Conservation (phyloP, 768 basidiomycete genomes). For the Calocybe gangraenosa region DNA sequence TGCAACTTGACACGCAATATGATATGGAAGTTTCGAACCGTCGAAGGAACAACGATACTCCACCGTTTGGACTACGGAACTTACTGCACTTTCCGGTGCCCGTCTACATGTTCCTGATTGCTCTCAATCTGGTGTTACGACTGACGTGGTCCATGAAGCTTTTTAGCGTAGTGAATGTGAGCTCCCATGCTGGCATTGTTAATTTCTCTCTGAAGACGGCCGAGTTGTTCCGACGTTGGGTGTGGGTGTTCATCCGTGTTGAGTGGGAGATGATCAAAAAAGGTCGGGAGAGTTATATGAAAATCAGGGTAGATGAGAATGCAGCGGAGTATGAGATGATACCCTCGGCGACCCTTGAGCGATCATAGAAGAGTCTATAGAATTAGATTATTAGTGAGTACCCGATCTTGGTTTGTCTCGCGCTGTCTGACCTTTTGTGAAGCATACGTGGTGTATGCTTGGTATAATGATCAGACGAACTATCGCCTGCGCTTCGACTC, state of each 20-base stretch:
- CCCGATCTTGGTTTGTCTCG: background rate
- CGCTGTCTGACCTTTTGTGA: conserved; percentile 1
- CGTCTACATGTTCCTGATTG: conserved; percentile 78
- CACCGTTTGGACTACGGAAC: conserved; percentile 73
- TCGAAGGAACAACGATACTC: conserved; percentile 17
- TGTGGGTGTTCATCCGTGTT: conserved; percentile 96
- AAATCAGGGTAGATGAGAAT: conserved; percentile 26
- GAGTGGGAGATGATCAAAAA: conserved; percentile 92
- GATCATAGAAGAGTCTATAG: conserved; percentile 3
- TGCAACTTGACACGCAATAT: conserved; percentile 7
- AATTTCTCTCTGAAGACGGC: conserved; percentile 91
- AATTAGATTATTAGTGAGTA: conserved; percentile 10
- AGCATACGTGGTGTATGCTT: conserved; percentile 7
- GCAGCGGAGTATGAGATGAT: conserved; percentile 39
- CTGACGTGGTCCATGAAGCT: conserved; percentile 94
- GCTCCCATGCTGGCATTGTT: conserved; percentile 70
- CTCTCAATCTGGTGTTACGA: conserved; percentile 82
- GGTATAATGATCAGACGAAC: conserved; percentile 6
- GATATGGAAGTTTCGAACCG: conserved; percentile 12
- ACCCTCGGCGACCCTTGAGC: conserved; percentile 24
- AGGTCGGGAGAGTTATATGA: conserved; percentile 25
- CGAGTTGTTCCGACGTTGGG: conserved; percentile 88
- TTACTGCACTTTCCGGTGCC: conserved; percentile 76
- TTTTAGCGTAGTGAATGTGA: conserved; percentile 78
- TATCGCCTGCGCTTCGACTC: background rate